Base-by-base conservation (phyloP, 2,329 filamentous ascomycete species). In the Paraphoma chrysanthemicola region DNA sequence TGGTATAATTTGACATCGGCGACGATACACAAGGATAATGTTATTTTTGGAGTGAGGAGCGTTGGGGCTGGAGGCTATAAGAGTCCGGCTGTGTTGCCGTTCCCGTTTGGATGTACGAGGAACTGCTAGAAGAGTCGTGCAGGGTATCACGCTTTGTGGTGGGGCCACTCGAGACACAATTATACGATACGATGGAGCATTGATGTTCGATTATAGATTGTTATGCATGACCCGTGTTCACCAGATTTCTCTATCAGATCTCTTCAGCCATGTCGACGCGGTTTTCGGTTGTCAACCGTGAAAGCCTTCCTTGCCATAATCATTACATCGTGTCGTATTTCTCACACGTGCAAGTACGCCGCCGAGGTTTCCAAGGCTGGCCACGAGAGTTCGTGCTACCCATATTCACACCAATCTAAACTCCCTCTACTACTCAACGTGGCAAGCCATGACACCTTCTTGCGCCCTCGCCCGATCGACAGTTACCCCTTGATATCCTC, bases 1-100 rank as follows among this genome's bases (percentile, higher is more conserved):
- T 64, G 64, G 62, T 67, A 64, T 1, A 74, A 76, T 3, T 74
- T 72, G 42, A 80, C 75, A 7, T 81, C 75, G 9, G 72, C 85
- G 3, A 65, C 76, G 6, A 66, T 85, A 59, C 81, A 79, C 53
- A 85, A 85, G 70, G 84, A 86, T 57, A 83, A 84, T 66, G 80
- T 84, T 23, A 75, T 83, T 14, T 84, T 86, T 71, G 83, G 84
- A 0, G 75, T 86, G 0, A 71, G 83, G 56, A 78, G 81, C 44
- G 80, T 82, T 6, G 80, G 79, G 0, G 73, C 65, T 54, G 78
- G 81, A 59, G 81, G 81, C 6, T 79, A 77, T 53, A 81, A 77
- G 67, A 81, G 80, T 63, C 80, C 80, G 6, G 80, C 80, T 41
- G 76, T 77, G 16, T 74, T 78, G 53, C 78, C 77, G 11, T 70